Conservation (phyloP, 176 grass and related monocot genomes). For the Metroxylon sagu region DNA sequence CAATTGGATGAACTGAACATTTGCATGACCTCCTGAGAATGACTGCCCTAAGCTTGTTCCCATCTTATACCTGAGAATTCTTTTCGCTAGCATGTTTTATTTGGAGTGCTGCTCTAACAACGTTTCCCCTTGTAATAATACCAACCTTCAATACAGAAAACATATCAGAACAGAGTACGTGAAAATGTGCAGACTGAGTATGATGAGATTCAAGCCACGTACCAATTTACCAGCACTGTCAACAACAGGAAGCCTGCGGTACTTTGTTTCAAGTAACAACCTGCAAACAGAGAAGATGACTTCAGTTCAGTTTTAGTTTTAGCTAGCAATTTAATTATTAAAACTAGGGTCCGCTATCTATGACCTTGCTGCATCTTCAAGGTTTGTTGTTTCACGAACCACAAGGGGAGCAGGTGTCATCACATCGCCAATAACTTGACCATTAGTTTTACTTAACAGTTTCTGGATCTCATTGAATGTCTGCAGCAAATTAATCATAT, state of each 20-base stretch:
- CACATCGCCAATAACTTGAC: conserved; percentile 69
- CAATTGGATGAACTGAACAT: no score
- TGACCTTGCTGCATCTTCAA: conserved; percentile 84
- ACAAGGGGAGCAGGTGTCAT: conserved; percentile 75
- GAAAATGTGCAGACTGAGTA: neutral
- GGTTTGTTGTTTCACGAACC: conserved; percentile 81
- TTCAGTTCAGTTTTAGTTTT: neutral
- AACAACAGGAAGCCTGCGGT: conserved; percentile 60
- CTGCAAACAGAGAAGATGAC: conserved; percentile 8
- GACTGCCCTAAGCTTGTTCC: no score
- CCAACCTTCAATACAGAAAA: conserved; percentile 40
- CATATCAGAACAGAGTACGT: neutral
- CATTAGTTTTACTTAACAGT: conserved; percentile 82
- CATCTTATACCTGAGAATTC: conserved; percentile 18
- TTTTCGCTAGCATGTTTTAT: conserved; percentile 32
- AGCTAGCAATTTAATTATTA: no score
- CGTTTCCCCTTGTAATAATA: conserved; percentile 71
- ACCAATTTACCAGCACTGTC: conserved; percentile 59
- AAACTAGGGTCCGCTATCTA: no score
- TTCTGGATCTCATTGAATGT: conserved; percentile 85
- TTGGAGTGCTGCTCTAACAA: conserved; percentile 55
- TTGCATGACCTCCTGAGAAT: no score
- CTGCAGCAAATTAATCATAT: conserved; percentile 22
- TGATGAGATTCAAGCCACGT: neutral
- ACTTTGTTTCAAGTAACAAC: conserved; percentile 67